Evolutionary conservation across 228 moss, liverwort and hornwort species (phyloP), one percentile per base, ranked within the genome.

Genomic region (Sphagnum fallax): DNA sequence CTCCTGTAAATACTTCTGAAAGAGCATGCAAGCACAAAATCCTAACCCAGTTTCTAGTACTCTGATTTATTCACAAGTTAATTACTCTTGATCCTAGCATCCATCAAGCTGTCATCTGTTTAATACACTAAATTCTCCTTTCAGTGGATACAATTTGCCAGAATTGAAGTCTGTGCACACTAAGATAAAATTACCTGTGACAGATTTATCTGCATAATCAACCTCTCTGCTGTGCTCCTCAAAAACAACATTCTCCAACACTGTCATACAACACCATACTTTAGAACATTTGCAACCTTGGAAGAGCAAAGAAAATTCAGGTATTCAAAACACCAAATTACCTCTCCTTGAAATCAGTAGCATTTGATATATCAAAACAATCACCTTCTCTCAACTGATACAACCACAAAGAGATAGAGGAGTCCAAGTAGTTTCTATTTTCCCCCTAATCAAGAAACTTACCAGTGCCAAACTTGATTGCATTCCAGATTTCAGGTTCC

Each of bases 401-500:
- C 32, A 32, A 32, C 32, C 2, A 2, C 32, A 32, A 32, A 32
- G 32, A 32, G 2, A 32, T 32, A 32, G 32, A 32, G 32, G 32
- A 32, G 32, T 32, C 32, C 2, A 32, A 32, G 32, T 32, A 32
- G 32, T 32, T 32, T 32, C 32, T 32, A 32, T 32, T 32, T 32
- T 32, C 32, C 32, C 2, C 32, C 55, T 12, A 55, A 55, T 12
- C 8, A 55, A 55, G 55, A 52, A 11, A 60, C 80, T 67, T 68
- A 89, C 97, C 97, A 6, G 98, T 98, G 55, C 98, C 98, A 65
- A 90, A 98, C 79, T 98, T 98, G 77, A 98, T 98, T 9, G 98
- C 94, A 72, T 98, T 90, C 87, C 90, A 98, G 51, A 98, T 98
- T 68, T 98, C 98, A 0, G 98, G 98, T 80, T 98, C 98, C 71